Conservation (phyloP, 2,329 filamentous ascomycete genomes). For the Neofusicoccum parvum region DNA sequence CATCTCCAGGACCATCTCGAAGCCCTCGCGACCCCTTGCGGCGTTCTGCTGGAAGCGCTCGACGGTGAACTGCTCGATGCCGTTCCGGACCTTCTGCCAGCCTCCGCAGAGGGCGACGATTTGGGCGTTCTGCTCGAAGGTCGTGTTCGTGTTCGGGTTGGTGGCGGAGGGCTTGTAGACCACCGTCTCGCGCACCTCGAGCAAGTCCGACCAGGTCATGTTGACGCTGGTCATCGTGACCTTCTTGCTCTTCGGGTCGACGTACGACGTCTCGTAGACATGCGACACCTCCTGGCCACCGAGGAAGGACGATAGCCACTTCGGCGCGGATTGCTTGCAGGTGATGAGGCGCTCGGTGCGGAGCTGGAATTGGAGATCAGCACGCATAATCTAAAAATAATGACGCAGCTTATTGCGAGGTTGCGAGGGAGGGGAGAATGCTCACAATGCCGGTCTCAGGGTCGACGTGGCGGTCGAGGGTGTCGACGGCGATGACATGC, state of each 20-base stretch:
- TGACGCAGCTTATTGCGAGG: not conserved
- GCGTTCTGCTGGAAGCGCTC: conserved; percentile 92
- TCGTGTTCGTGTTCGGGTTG: conserved; percentile 62
- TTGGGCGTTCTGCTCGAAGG: conserved; percentile 86
- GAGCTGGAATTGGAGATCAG: conserved; percentile 48
- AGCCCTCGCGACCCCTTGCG: conserved; percentile 85
- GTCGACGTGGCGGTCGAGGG: conserved; percentile 72
- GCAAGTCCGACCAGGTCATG: conserved; percentile 86
- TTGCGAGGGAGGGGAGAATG: conserved; percentile 24
- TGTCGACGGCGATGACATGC: conserved; percentile 95
- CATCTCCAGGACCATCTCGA: conserved; percentile 93
- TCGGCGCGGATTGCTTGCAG: conserved; percentile 67
- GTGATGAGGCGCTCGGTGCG: conserved; percentile 71
- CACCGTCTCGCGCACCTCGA: conserved; percentile 92
- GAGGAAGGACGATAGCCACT: conserved; percentile 79
- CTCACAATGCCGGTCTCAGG: conserved; percentile 66
- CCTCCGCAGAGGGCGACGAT: conserved; percentile 94
- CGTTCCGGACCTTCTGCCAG: conserved; percentile 96
- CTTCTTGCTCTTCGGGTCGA: conserved; percentile 78
- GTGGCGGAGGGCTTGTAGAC: conserved; percentile 68
- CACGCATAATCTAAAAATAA: not conserved
- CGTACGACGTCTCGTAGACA: conserved; percentile 94
- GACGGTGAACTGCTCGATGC: conserved; percentile 89
- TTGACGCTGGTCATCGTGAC: conserved; percentile 98
- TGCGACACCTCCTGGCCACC: conserved; percentile 80